phyloP scores from a whole-genome alignment of 352 stramenopile genomes.

The Globisporangium heterothallicum region DNA sequence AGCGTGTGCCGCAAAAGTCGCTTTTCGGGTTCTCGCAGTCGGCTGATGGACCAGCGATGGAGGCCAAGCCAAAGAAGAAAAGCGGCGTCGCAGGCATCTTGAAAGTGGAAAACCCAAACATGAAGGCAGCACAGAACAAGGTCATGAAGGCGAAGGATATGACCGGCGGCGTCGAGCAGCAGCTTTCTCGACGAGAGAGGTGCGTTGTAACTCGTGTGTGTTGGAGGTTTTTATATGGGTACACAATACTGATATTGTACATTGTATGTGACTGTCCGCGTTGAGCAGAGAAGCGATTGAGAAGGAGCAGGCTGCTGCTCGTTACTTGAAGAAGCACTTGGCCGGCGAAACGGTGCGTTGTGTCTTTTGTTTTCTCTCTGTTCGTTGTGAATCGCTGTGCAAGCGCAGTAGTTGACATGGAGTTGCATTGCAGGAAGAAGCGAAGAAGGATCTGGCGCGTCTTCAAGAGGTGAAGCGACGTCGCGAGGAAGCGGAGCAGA shows the following conservation, averaged over 20 bases:
- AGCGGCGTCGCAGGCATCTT: slow-evolving; percentile 59
- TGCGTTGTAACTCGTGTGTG: slow-evolving; percentile 9
- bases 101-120: slow-evolving; percentile 84
- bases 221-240: background rate
- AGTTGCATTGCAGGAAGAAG: slow-evolving; percentile 42
- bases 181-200: slow-evolving; percentile 81
- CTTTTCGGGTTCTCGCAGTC: slow-evolving; percentile 65
- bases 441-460: slow-evolving; percentile 81
- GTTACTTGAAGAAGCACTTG: slow-evolving; percentile 83
- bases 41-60: slow-evolving; percentile 46
- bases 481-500: slow-evolving; percentile 74
- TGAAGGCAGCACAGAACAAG: slow-evolving; percentile 62
- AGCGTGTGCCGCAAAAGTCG: slow-evolving; percentile 71
- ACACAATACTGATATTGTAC: background rate
- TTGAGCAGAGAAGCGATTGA: slow-evolving; percentile 66
- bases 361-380: background rate
- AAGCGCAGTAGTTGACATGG: background rate
- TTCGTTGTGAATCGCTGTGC: background rate
- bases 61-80: slow-evolving; percentile 68
- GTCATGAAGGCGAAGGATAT: slow-evolving; percentile 88
- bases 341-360: slow-evolving; percentile 66
- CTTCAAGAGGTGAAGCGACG: slow-evolving; percentile 74
- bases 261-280: background rate
- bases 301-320: slow-evolving; percentile 65
- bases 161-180: slow-evolving; percentile 45